Percentiles rank a stretch among this genome's conserved stretches.
phyloP scores from a whole-genome alignment of 1,284 basidiomycete species.

The Leccinum olivaceoglutinosum region DNA sequence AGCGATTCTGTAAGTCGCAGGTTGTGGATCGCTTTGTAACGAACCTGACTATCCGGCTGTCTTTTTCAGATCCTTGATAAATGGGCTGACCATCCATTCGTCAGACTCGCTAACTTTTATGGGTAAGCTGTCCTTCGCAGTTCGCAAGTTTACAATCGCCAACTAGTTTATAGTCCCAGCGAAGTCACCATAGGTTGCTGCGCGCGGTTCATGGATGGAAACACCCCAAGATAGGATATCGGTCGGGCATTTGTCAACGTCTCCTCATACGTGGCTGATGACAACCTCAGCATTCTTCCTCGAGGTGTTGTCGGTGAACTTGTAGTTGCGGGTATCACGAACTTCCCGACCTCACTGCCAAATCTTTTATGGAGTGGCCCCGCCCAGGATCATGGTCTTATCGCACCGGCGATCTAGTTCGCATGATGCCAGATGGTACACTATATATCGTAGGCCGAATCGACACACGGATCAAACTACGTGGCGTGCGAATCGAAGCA shows the following conservation, averaged over 20 bases:
- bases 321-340: conserved; percentile 48
- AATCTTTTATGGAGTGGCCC: conserved; percentile 46
- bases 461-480: conserved; percentile 51
- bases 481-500: conserved; percentile 50
- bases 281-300: conserved; percentile 36
- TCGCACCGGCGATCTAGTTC: conserved; percentile 47
- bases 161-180: conserved; percentile 29
- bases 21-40: background rate
- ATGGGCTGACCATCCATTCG: conserved; percentile 42
- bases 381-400: conserved; percentile 39
- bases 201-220: conserved; percentile 38
- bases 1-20: conserved; percentile 40
- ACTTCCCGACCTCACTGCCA: conserved; percentile 40
- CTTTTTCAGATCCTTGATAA: conserved; percentile 41
- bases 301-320: conserved; percentile 47
- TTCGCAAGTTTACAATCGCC: background rate
- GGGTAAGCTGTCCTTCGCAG: conserved; percentile 31
- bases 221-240: conserved; percentile 41
- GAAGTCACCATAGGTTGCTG: conserved; percentile 51
- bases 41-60: background rate
- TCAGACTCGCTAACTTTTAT: conserved; percentile 48
- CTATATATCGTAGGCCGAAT: conserved; percentile 52
- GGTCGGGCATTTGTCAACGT: conserved; percentile 36
- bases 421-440: conserved; percentile 51
- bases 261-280: conserved; percentile 36